Percentiles rank a stretch among this genome's conserved stretches.
Evolutionary conservation across 179 eudicot genomes (phyloP).

Genomic region (Carnegiea gigantea): DNA sequence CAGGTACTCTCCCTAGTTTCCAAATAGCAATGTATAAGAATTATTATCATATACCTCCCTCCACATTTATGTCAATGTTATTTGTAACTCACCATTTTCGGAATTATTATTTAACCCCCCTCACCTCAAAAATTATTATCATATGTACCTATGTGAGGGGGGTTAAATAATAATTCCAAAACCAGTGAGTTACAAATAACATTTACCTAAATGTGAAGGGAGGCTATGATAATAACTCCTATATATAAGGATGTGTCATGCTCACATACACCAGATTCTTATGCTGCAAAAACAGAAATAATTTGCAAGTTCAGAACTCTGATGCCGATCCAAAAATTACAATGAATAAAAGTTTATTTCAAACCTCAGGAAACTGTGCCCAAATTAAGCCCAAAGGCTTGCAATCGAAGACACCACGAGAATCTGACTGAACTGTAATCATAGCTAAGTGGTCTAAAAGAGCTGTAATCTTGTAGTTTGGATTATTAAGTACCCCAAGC

Average conservation of each 20-base stretch:
- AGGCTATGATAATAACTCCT: too few relatives aligned
- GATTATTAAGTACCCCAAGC: slow-evolving; percentile 87
- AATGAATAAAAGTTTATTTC: slow-evolving; percentile 4
- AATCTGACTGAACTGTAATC: slow-evolving; percentile 92
- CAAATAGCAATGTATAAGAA: neutral
- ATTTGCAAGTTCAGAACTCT: neutral
- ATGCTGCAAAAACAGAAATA: neutral
- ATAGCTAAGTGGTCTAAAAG: slow-evolving; percentile 90
- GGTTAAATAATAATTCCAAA: too few relatives aligned
- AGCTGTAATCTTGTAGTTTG: slow-evolving; percentile 91
- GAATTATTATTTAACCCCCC: too few relatives aligned
- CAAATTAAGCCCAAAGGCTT: slow-evolving; percentile 92
- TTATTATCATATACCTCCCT: too few relatives aligned
- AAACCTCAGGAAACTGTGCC: slow-evolving; percentile 92
- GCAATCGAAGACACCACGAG: slow-evolving; percentile 87
- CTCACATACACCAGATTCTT: neutral
- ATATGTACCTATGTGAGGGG: too few relatives aligned
- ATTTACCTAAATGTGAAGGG: too few relatives aligned
- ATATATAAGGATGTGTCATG: too few relatives aligned
- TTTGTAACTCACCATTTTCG: too few relatives aligned
- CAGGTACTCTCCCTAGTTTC: neutral
- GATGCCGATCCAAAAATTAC: neutral
- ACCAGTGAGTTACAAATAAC: too few relatives aligned
- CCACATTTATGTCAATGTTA: too few relatives aligned
- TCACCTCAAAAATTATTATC: too few relatives aligned